Percentiles rank a stretch among this genome's conserved stretches.
phyloP scores from a whole-genome alignment of 2,329 filamentous ascomycete species.

The Neurospora crassa region DNA sequence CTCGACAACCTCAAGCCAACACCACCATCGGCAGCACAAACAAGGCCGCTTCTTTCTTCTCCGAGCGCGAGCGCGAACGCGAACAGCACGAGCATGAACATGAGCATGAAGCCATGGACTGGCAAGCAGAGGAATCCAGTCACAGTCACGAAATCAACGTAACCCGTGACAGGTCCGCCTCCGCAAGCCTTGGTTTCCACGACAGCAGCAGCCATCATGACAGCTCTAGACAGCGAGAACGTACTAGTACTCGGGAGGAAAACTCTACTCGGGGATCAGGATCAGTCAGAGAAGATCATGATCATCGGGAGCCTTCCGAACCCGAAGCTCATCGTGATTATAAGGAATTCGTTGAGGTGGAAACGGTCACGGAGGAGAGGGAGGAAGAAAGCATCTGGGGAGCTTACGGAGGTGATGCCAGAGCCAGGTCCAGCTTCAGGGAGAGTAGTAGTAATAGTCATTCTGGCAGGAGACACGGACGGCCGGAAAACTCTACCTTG shows the following conservation, averaged over 20 bases:
- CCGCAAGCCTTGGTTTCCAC: not conserved
- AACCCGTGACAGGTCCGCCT: not conserved
- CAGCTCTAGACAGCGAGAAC: not conserved
- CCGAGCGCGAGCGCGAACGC: not conserved
- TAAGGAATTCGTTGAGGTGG: not conserved
- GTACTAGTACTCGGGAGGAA: not conserved
- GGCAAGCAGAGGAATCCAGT: not conserved
- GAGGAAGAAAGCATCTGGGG: not conserved
- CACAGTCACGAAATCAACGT: not conserved
- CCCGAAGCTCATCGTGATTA: not conserved
- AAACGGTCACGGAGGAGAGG: not conserved
- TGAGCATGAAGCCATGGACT: not conserved
- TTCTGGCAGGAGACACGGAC: not conserved
- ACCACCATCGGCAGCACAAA: conserved; percentile 3
- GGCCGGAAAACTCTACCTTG: not conserved
- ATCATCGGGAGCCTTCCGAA: not conserved
- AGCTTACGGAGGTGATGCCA: not conserved
- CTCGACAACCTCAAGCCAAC: not conserved
- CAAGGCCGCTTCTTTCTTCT: not conserved
- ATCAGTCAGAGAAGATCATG: not conserved
- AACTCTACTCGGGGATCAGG: not conserved
- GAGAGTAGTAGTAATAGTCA: not conserved
- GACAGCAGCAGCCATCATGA: not conserved
- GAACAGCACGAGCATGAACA: not conserved
- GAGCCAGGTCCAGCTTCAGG: not conserved